Percentiles rank a stretch among this genome's conserved stretches.
phyloP scores from a whole-genome alignment of 495 filamentous ascomycete genomes.

The Xylaria flabelliformis region DNA sequence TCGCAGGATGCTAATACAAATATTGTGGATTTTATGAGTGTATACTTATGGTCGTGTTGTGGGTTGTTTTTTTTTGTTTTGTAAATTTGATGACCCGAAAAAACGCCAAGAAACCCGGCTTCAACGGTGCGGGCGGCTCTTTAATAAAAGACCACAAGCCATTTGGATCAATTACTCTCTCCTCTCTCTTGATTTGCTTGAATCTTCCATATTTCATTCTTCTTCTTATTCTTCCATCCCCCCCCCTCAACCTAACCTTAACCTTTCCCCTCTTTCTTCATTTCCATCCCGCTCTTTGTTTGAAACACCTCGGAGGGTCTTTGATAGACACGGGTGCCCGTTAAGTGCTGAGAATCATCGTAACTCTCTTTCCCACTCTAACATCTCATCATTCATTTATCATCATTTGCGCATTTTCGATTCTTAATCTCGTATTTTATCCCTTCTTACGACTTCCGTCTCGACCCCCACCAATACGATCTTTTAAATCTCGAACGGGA shows the following conservation, averaged over 20 bases:
- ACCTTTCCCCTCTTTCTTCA: constrained; percentile 6
- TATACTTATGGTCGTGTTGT: not conserved
- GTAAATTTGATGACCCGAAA: not conserved
- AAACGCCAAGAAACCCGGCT: constrained; percentile 5
- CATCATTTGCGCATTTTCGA: constrained; percentile 14
- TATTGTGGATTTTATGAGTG: not conserved
- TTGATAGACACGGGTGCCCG: constrained; percentile 19
- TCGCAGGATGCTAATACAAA: not conserved
- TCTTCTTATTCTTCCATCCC: constrained; percentile 5
- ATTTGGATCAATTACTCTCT: not conserved
- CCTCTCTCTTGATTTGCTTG: constrained; percentile 9
- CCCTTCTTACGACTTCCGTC: not conserved
- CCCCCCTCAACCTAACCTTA: not conserved
- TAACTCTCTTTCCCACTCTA: constrained; percentile 4
- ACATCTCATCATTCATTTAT: constrained; percentile 3
- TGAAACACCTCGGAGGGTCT: constrained; percentile 22
- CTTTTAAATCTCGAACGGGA: constrained; percentile 12
- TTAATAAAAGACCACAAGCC: constrained; percentile 20
- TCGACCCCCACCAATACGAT: not conserved
- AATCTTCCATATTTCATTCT: constrained; percentile 19
- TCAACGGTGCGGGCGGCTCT: constrained; percentile 8
- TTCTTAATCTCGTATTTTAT: constrained; percentile 19
- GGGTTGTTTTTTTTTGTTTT: not conserved
- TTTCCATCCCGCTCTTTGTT: constrained; percentile 25
- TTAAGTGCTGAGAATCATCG: constrained; percentile 9